Conservation (phyloP, 2,329 filamentous ascomycete genomes). For the Cordyceps militaris region DNA sequence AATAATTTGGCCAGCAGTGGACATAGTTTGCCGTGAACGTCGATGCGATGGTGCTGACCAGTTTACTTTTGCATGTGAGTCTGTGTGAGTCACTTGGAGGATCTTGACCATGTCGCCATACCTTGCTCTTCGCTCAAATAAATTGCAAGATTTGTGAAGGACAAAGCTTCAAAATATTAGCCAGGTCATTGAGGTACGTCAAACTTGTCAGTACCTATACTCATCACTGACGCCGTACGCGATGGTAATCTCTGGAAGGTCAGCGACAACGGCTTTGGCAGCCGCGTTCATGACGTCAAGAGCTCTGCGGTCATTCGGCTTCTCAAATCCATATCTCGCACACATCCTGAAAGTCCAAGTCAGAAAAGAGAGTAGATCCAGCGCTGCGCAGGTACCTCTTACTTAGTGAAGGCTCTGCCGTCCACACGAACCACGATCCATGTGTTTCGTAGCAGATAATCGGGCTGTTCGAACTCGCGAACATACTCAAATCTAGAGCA, state of each 20-base stretch:
- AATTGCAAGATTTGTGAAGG: slow-evolving; percentile 70
- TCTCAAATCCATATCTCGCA: slow-evolving; percentile 74
- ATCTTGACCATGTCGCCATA: slow-evolving; percentile 33
- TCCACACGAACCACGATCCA: slow-evolving; percentile 95
- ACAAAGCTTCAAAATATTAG: slow-evolving; percentile 58
- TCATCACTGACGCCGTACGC: slow-evolving; percentile 95
- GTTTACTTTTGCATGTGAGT: slow-evolving; percentile 54
- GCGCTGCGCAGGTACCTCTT: slow-evolving; percentile 19
- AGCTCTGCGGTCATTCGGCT: slow-evolving; percentile 85
- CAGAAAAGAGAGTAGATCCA: background rate
- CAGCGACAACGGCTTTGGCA: slow-evolving; percentile 74
- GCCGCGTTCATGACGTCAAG: slow-evolving; percentile 92
- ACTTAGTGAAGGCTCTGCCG: slow-evolving; percentile 93
- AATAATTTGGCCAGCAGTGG: slow-evolving; percentile 68
- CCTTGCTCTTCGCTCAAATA: slow-evolving; percentile 83
- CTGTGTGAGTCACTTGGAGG: background rate
- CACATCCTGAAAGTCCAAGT: slow-evolving; percentile 54
- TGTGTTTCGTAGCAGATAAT: slow-evolving; percentile 77
- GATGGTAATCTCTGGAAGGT: slow-evolving; percentile 77
- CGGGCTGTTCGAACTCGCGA: slow-evolving; percentile 76
- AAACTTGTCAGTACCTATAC: slow-evolving; percentile 53
- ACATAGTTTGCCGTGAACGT: slow-evolving; percentile 92
- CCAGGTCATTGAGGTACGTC: too few species aligned
- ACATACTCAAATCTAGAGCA: slow-evolving; percentile 81
- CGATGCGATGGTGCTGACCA: slow-evolving; percentile 84